Evolutionary conservation across 306 rosid genomes (phyloP), one percentile per base, ranked within the genome.

Genomic region (Quercus alba): DNA sequence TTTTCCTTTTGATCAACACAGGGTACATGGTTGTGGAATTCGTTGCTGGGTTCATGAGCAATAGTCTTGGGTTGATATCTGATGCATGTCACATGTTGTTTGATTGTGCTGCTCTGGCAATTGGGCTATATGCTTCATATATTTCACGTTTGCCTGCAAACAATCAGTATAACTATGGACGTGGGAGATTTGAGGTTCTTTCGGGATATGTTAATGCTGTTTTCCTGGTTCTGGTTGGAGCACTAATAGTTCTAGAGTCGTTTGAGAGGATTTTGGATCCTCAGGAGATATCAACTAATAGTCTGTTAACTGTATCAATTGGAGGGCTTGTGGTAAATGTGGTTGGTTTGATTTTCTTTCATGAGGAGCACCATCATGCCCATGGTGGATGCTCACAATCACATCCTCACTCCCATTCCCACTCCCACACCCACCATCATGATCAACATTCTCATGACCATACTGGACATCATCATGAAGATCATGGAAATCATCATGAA

Each of bases 41-140:
- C 81, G 89, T 85, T 85, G 97, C 86, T 15, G 98, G 97, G 58
- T 94, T 94, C 75, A 90, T 92, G 98, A 90, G 98, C 85, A 94
- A 94, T 82, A 94, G 98, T 86, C 91, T 94, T 75, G 98, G 98
- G 18, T 83, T 94, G 77, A 94, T 94, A 78, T 90, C 98, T 5
- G 98, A 94, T 88, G 98, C 97, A 0, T 94, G 98, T 74, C 99
- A 94, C 81, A 94, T 94, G 99, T 83, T 94, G 91, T 94, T 94
- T 84, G 99, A 94, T 82, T 94, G 99, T 87, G 99, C 97, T 86
- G 99, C 99, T 72, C 82, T 94, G 84, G 97, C 99, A 9, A 91
- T 94, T 83, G 99, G 99, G 75, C 67, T 94, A 54, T 94, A 94
- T 82, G 99, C 99, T 73, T 94, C 97, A 0, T 94, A 94, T 84